Evolutionary conservation across 2,329 filamentous ascomycete species (phyloP).

Genomic region (Sporothrix schenckii): DNA sequence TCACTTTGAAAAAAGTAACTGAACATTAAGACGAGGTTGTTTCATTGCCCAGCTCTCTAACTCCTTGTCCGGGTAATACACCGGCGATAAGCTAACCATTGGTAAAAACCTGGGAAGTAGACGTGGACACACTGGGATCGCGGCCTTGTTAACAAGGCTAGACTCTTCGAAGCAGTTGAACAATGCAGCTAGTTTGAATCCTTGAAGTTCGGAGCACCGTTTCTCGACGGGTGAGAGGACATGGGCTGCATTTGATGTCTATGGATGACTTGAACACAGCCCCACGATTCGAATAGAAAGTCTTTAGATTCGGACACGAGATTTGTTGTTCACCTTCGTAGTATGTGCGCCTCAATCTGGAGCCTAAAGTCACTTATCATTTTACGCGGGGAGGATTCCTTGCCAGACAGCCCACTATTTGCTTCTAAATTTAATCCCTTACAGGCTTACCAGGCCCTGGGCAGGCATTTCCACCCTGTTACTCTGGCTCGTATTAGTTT

Average conservation of each 20-base stretch:
- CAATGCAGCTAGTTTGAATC: neutral
- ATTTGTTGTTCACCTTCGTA: neutral
- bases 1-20: neutral
- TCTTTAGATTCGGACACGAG: neutral
- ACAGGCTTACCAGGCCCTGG: neutral
- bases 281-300: neutral
- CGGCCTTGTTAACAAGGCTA: neutral
- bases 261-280: neutral
- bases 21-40: neutral
- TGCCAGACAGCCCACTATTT: neutral
- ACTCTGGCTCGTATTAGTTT: slow-evolving; percentile 3
- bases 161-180: neutral
- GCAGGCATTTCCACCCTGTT: neutral
- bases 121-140: no score
- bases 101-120: neutral
- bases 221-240: neutral
- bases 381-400: slow-evolving; percentile 8
- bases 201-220: no score
- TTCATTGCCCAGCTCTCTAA: neutral
- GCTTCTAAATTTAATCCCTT: slow-evolving; percentile 20
- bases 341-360: neutral
- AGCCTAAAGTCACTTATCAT: slow-evolving; percentile 6
- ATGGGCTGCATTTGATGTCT: neutral
- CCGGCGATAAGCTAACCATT: neutral
- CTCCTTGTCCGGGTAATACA: neutral